Conservation (phyloP, 306 rosid genomes). For the Mimosa bimucronata region DNA sequence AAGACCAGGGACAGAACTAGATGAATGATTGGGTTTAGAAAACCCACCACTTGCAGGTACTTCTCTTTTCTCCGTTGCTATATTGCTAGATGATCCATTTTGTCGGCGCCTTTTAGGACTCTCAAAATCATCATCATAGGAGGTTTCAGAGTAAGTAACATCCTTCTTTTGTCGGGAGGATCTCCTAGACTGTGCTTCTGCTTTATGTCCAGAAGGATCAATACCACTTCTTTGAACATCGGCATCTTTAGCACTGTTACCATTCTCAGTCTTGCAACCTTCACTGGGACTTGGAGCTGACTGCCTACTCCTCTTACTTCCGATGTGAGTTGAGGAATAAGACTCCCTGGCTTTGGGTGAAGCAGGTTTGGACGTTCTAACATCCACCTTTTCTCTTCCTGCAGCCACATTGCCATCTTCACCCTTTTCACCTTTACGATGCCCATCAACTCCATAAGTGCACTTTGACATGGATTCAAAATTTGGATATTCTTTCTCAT, state of each 20-base stretch:
- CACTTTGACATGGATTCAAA: slow-evolving; percentile 42
- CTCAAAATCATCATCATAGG: slow-evolving; percentile 45
- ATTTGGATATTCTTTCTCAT: slow-evolving; percentile 41
- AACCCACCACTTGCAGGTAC: slow-evolving; percentile 39
- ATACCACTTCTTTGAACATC: slow-evolving; percentile 38
- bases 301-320: slow-evolving; percentile 58
- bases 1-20: slow-evolving; percentile 29
- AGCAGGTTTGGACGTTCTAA: slow-evolving; percentile 38
- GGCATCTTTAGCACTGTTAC: slow-evolving; percentile 30
- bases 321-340: slow-evolving; percentile 38
- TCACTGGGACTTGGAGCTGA: slow-evolving; percentile 43
- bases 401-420: slow-evolving; percentile 41
- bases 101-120: slow-evolving; percentile 48
- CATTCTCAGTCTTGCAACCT: slow-evolving; percentile 39
- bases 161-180: slow-evolving; percentile 56
- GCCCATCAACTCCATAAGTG: slow-evolving; percentile 41
- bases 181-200: slow-evolving; percentile 40
- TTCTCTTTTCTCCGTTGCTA: slow-evolving; percentile 38
- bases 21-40: slow-evolving; percentile 31
- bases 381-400: slow-evolving; percentile 44
- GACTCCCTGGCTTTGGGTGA: slow-evolving; percentile 48
- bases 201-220: slow-evolving; percentile 41
- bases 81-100: slow-evolving; percentile 34
- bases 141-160: slow-evolving; percentile 44
- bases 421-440: slow-evolving; percentile 42